Evolutionary conservation across 768 basidiomycete genomes (phyloP).

Genomic region (Calocera viscosa): DNA sequence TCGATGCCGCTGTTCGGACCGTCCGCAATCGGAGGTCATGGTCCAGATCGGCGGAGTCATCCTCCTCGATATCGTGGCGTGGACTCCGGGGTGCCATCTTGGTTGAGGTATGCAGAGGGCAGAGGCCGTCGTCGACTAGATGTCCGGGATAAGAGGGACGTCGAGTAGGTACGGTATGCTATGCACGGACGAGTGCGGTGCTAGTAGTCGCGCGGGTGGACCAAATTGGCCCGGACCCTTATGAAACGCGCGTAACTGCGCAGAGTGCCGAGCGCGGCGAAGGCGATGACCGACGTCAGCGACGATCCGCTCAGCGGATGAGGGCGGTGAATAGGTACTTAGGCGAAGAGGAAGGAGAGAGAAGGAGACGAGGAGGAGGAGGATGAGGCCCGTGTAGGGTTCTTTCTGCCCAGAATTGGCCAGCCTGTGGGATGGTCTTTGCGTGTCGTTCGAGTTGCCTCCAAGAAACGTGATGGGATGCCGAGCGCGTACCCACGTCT

Average conservation of each 20-base stretch:
- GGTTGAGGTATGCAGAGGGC: not conserved
- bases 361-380: not conserved
- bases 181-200: not conserved
- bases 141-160: not conserved
- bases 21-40: conserved; percentile 77
- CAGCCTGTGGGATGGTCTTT: not conserved
- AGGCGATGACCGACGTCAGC: not conserved
- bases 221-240: not conserved
- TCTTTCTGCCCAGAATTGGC: not conserved
- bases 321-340: not conserved
- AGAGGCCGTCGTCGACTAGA: not conserved
- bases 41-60: conserved; percentile 34
- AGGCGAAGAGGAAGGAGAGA: not conserved
- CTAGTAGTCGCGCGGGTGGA: not conserved
- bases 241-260: not conserved
- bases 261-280: not conserved
- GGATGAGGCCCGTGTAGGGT: not conserved
- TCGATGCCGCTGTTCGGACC: conserved; percentile 84
- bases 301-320: not conserved
- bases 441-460: too few species aligned
- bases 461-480: too few species aligned
- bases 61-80: conserved; percentile 11
- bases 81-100: conserved; percentile 10
- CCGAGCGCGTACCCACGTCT: not conserved
- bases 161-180: not conserved